Percentiles rank a stretch among this genome's conserved stretches.
Evolutionary conservation across 2,329 filamentous ascomycete species (phyloP).

Genomic region (Aspergillus melleus): DNA sequence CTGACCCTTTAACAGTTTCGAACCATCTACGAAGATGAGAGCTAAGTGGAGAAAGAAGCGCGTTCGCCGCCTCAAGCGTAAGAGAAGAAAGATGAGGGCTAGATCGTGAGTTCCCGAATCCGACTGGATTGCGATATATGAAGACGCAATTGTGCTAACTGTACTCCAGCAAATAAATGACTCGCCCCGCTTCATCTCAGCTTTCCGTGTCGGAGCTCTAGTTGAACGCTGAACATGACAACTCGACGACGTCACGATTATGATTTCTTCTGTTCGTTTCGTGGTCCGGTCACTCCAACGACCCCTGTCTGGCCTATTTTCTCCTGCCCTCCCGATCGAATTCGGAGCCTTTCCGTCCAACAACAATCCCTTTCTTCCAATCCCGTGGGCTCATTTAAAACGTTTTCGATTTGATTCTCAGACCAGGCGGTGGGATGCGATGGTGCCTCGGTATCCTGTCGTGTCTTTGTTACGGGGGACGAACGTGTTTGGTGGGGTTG

Average conservation of each 20-base stretch:
- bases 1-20: slow-evolving; percentile 26
- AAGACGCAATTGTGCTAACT: slow-evolving; percentile 21
- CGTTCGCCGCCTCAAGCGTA: slow-evolving; percentile 97
- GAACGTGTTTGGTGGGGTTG: slow-evolving; percentile 40
- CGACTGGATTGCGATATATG: background rate
- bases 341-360: slow-evolving; percentile 33
- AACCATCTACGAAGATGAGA: slow-evolving; percentile 64
- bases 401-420: slow-evolving; percentile 29
- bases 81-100: slow-evolving; percentile 99
- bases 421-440: slow-evolving; percentile 22
- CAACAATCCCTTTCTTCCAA: slow-evolving; percentile 24
- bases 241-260: slow-evolving; percentile 33
- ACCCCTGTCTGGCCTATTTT: slow-evolving; percentile 23
- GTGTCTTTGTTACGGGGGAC: slow-evolving; percentile 24
- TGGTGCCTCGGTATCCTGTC: slow-evolving; percentile 8
- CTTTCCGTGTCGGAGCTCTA: slow-evolving; percentile 37
- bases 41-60: slow-evolving; percentile 99
- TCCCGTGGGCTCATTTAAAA: slow-evolving; percentile 29
- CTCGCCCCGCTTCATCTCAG: slow-evolving; percentile 58
- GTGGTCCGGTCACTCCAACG: slow-evolving; percentile 26
- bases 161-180: slow-evolving; percentile 64
- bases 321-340: slow-evolving; percentile 12
- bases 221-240: slow-evolving; percentile 44
- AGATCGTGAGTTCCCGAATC: slow-evolving; percentile 70
- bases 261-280: slow-evolving; percentile 30